Conservation (phyloP, 164 flowering plant species). For the Cinnamomum chago region DNA sequence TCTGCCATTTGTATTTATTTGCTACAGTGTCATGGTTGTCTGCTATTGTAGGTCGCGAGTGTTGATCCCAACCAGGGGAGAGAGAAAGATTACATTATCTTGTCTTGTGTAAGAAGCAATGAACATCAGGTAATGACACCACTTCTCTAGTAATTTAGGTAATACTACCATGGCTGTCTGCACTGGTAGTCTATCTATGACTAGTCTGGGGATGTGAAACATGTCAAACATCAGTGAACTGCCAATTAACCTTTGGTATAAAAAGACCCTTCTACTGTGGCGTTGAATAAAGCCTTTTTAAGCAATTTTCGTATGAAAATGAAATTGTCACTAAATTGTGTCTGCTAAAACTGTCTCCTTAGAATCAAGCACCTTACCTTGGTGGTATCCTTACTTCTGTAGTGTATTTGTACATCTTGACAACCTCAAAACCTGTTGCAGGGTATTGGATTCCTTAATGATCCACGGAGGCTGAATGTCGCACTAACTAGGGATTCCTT, state of each 20-base stretch:
- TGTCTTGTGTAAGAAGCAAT: conserved; percentile 97
- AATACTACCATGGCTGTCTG: too few relatives aligned
- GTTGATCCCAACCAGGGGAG: conserved; percentile 99
- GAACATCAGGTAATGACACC: conserved; percentile 75
- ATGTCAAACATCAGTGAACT: too few relatives aligned
- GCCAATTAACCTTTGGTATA: too few relatives aligned
- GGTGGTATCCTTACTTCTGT: background rate
- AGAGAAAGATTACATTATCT: conserved; percentile 93
- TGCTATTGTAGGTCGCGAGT: conserved; percentile 77
- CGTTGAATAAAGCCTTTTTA: too few relatives aligned
- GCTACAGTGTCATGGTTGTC: conserved; percentile 5
- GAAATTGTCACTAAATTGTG: too few relatives aligned
- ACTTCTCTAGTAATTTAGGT: too few relatives aligned
- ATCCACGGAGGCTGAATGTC: conserved; percentile 99
- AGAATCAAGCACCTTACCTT: too few relatives aligned
- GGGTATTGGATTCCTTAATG: conserved; percentile 99
- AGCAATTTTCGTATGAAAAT: too few relatives aligned
- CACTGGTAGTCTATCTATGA: too few relatives aligned
- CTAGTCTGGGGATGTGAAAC: too few relatives aligned
- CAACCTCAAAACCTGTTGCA: conserved; percentile 17
- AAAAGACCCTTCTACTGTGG: too few relatives aligned
- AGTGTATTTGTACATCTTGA: background rate
- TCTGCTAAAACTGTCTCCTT: too few relatives aligned
- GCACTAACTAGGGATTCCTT: conserved; percentile 96
- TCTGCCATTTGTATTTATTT: background rate